Conservation (phyloP, 768 basidiomycete genomes). For the Floccularia luteovirens region DNA sequence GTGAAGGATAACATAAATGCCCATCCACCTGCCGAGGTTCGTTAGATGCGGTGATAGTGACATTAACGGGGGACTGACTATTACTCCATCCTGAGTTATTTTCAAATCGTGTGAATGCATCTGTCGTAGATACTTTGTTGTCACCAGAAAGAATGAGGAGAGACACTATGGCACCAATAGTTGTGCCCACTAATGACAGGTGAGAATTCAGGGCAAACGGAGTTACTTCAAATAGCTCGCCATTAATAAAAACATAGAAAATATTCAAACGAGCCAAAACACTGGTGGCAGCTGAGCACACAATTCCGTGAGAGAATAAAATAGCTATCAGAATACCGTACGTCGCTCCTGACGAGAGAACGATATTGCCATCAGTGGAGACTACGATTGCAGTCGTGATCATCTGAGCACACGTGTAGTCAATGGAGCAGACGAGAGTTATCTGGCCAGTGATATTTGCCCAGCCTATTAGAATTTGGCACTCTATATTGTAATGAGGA, state of each 20-base stretch:
- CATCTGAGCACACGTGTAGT: slow-evolving; percentile 76
- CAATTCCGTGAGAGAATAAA: slow-evolving; percentile 56
- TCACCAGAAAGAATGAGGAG: slow-evolving; percentile 50
- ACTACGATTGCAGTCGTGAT: slow-evolving; percentile 66
- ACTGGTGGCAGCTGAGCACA: slow-evolving; percentile 64
- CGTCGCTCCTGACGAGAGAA: slow-evolving; percentile 52
- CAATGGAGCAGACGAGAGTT: slow-evolving; percentile 66
- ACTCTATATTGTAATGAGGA: slow-evolving; percentile 8
- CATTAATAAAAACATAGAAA: slow-evolving; percentile 60
- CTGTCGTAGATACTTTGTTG: slow-evolving; percentile 55
- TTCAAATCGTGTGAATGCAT: slow-evolving; percentile 63
- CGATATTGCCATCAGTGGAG: slow-evolving; percentile 40
- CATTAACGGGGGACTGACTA: slow-evolving; percentile 26
- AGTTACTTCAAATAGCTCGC: slow-evolving; percentile 17
- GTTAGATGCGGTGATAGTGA: background rate
- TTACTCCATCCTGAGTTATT: slow-evolving; percentile 65
- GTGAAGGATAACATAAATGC: slow-evolving; percentile 69
- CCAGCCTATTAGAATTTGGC: slow-evolving; percentile 36
- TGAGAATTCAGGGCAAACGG: background rate
- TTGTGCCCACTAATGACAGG: slow-evolving; percentile 50
- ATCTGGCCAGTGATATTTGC: slow-evolving; percentile 65
- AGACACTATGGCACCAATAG: slow-evolving; percentile 52
- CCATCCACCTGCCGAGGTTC: slow-evolving; percentile 50
- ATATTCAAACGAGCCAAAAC: slow-evolving; percentile 63
- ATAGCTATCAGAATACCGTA: slow-evolving; percentile 63